phyloP scores from a whole-genome alignment of 495 filamentous ascomycete genomes.

The Talaromyces borbonicus region DNA sequence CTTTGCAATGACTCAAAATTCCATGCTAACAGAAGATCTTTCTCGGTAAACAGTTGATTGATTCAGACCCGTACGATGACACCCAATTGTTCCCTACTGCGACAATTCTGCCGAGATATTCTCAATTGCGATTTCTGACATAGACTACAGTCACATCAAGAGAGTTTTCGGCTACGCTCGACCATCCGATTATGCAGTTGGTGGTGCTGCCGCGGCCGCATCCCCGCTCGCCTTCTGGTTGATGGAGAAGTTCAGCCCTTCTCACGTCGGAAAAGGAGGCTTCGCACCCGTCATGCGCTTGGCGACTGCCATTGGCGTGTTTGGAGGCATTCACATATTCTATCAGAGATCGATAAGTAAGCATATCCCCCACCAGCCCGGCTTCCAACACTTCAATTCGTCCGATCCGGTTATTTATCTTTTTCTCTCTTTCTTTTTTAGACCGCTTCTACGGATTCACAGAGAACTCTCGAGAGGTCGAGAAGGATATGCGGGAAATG shows the following conservation, averaged over 20 bases:
- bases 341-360: constrained; percentile 65
- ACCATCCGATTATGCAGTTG: constrained; percentile 67
- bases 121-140: constrained; percentile 12
- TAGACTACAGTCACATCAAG: constrained; percentile 64
- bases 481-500: constrained; percentile 98
- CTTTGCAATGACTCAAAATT: background rate
- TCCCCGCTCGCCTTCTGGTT: constrained; percentile 63
- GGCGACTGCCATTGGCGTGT: constrained; percentile 53
- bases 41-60: constrained; percentile 66
- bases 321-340: constrained; percentile 67
- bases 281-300: constrained; percentile 78
- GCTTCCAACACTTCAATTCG: too few species aligned
- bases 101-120: background rate
- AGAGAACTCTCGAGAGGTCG: constrained; percentile 83
- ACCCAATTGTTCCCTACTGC: constrained; percentile 8
- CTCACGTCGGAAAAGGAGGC: constrained; percentile 66
- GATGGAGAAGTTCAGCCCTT: constrained; percentile 77
- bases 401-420: background rate
- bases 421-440: constrained; percentile 8
- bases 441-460: constrained; percentile 85
- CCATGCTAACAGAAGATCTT: background rate
- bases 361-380: constrained; percentile 12
- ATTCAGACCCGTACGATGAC: constrained; percentile 83
- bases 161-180: constrained; percentile 83
- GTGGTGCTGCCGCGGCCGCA: constrained; percentile 49